phyloP scores from a whole-genome alignment of 1,139 yeast genomes.

The Candida frijolesensis region DNA sequence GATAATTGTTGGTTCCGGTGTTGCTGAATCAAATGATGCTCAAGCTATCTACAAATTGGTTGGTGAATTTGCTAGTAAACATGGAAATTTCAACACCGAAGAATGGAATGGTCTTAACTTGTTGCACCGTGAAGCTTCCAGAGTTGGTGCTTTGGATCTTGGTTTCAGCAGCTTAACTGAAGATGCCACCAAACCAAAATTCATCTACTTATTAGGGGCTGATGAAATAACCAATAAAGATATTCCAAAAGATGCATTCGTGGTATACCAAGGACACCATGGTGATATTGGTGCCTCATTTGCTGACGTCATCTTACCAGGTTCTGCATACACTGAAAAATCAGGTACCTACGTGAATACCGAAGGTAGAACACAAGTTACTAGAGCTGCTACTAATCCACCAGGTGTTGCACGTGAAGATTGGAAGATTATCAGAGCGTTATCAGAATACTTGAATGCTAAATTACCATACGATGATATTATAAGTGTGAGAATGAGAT shows the following conservation, averaged over 20 bases:
- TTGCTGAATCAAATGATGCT: conserved; percentile 69
- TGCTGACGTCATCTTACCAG: conserved; percentile 88
- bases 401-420: conserved; percentile 93
- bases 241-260: conserved; percentile 84
- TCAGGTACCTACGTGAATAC: conserved; percentile 87
- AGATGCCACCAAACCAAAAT: conserved; percentile 62
- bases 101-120: conserved; percentile 85
- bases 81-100: conserved; percentile 63
- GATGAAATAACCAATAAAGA: conserved; percentile 74
- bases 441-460: conserved; percentile 73
- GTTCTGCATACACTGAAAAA: conserved; percentile 89
- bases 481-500: conserved; percentile 67
- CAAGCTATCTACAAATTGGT: conserved; percentile 62
- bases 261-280: conserved; percentile 89
- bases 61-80: conserved; percentile 62
- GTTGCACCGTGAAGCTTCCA: conserved; percentile 84
- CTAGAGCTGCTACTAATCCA: conserved; percentile 88
- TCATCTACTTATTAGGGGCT: conserved; percentile 81
- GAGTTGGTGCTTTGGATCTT: conserved; percentile 83
- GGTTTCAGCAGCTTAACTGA: conserved; percentile 69
- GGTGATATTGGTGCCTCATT: conserved; percentile 89
- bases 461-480: conserved; percentile 79
- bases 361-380: conserved; percentile 85
- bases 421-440: conserved; percentile 87
- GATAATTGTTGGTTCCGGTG: conserved; percentile 82